Evolutionary conservation across 2,329 filamentous ascomycete species (phyloP).

Genomic region (Pseudofabraea citricarpa): DNA sequence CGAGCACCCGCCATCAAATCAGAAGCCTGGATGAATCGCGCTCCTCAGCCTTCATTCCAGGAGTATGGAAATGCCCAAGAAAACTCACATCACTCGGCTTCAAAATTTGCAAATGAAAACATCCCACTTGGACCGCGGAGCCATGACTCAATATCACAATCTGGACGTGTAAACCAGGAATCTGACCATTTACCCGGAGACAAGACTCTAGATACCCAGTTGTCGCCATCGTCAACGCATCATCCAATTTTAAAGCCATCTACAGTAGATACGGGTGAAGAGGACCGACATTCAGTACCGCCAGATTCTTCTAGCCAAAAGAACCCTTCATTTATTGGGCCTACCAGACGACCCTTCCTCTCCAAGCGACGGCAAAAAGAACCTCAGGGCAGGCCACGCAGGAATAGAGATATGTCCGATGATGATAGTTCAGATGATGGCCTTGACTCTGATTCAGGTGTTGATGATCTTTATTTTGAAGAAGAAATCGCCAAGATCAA

Average conservation of each 20-base stretch:
- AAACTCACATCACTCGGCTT: too few species aligned
- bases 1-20: background rate
- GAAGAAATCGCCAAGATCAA: conserved; percentile 23
- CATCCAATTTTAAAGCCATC: too few species aligned
- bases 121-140: conserved; percentile 1
- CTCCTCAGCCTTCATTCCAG: too few species aligned
- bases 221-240: too few species aligned
- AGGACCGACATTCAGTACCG: too few species aligned
- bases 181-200: background rate
- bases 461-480: conserved; percentile 27
- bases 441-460: conserved; percentile 25
- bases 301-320: too few species aligned
- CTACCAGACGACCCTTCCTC: background rate
- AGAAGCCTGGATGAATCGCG: background rate
- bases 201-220: too few species aligned
- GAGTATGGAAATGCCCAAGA: background rate
- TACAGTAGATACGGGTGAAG: too few species aligned
- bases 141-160: background rate
- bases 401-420: background rate
- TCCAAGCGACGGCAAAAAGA: conserved; percentile 1
- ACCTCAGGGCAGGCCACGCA: background rate
- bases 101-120: background rate
- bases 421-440: conserved; percentile 14
- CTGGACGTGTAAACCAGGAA: background rate
- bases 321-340: too few species aligned